A percentile compares a stretch with the other conserved stretches of the same genome.
phyloP scores from a whole-genome alignment of 768 basidiomycete species.

The Pleurotus platypus region DNA sequence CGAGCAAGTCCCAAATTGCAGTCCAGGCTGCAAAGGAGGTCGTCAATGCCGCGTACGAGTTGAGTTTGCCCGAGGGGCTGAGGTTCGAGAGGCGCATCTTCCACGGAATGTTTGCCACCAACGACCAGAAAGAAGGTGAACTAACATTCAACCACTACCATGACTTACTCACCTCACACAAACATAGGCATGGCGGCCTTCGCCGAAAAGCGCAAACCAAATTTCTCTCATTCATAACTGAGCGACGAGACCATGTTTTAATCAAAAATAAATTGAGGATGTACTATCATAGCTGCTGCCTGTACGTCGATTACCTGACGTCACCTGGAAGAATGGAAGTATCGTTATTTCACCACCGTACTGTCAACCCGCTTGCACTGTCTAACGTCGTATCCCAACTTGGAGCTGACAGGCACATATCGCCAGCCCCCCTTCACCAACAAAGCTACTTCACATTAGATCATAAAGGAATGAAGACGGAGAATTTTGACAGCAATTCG shows the following conservation, averaged over 20 bases:
- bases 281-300: no score
- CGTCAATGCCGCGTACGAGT: slow-evolving; percentile 87
- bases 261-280: no score
- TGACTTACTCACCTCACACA: slow-evolving; percentile 8
- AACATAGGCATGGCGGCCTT: slow-evolving; percentile 88
- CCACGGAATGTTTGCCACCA: slow-evolving; percentile 89
- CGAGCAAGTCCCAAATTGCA: slow-evolving; percentile 77
- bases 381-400: no score
- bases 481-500: no score
- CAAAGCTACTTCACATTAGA: no score
- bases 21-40: slow-evolving; percentile 91
- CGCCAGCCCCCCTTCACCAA: no score
- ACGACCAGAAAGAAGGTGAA: slow-evolving; percentile 93
- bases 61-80: slow-evolving; percentile 78
- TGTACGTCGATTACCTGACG: no score
- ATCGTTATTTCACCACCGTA: no score
- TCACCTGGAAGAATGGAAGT: no score
- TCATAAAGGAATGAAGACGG: no score
- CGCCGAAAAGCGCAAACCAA: slow-evolving; percentile 86
- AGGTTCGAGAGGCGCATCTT: slow-evolving; percentile 87
- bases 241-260: background rate
- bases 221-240: slow-evolving; percentile 61
- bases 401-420: no score
- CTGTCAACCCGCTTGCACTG: no score
- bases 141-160: slow-evolving; percentile 7